Evolutionary conservation across 495 filamentous ascomycete genomes (phyloP), one percentile per base, ranked within the genome.

Genomic region (Talaromyces borbonicus): DNA sequence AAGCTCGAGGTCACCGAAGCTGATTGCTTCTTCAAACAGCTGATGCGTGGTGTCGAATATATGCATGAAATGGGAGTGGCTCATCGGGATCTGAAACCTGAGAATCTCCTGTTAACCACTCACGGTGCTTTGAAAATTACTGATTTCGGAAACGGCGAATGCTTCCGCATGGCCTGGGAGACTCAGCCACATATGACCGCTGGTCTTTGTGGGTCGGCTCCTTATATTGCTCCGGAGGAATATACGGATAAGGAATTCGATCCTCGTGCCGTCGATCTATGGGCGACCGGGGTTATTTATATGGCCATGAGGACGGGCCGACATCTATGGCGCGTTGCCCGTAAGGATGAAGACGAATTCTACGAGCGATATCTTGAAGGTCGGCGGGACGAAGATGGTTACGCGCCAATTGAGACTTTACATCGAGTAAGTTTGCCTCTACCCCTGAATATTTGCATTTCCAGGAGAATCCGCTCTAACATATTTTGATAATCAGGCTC

Each of bases 1-100:
- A 95, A 94, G 59, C 77, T 99, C 38, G 92, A 97, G 55, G 90
- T 94, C 46, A 62, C 74, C 31, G 92, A 99, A 62, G 92, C 92
- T 22, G 92, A 99, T 64, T 99, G 92, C 67, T 94, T 89, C 62
- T 99, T 99, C 75, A 95, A 97, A 69, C 92, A 99, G 63, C 78
- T 99, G 54, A 97, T 99, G 93, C 88, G 93, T 40, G 92, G 93
- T 24, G 93, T 99, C 33, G 90, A 97, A 62, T 99, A 99, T 63
- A 87, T 99, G 78, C 92, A 99, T 63, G 92, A 97, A 57, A 99
- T 99, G 92, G 92, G 92, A 18, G 92, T 99, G 29, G 90, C 92
- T 7, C 92, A 99, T 62, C 85, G 92, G 52, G 92, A 99, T 56
- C 66, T 99, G 24, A 99, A 99, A 65, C 92, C 92, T 20, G 92